Evolutionary conservation across 192 early-diverging fungal genomes (phyloP), one percentile per base, ranked within the genome.

Genomic region (Backusella tuberculispora): DNA sequence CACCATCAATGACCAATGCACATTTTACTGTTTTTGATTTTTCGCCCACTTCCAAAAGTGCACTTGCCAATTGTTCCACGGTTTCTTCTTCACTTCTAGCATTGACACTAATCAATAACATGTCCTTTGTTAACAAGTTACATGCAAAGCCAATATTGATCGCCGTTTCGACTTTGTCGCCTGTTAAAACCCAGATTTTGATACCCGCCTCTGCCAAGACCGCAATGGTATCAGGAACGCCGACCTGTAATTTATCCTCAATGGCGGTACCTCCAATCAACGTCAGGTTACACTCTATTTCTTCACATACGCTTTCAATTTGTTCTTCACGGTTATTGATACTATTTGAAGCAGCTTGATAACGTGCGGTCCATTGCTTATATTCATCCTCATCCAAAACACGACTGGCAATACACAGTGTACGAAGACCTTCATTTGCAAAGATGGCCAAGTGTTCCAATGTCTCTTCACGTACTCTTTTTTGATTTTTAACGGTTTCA

Each of bases 161-260:
- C 1, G 93, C 93, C 8, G 93, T 94, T 66, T 94, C 93, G 75
- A 91, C 82, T 71, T 93, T 93, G 81, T 94, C 93, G 7, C 91
- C 93, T 0, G 93, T 94, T 66, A 94, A 76, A n/a, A 94, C 91
- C 92, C 93, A 94, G 26, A 94, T 72, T 76, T 92, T 92, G 43
- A 93, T 88, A 17, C 91, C 91, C 0, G 93, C 93, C 4, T 81
- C 78, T 40, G 85, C 81, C 14, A 94, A 69, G 0, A 82, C 85
- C 8, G 82, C 83, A 19, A 94, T 94, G 42, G 86, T 87, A 13
- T 93, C 91, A 9, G 93, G 92, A 7, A 94, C 93, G 37, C 90
- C 91, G 6, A 92, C 93, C 67, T 94, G 93, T 6, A 94, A 76
- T 73, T 89, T 88, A 74, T 94, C 93, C 74, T 94, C 93, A 64